Evolutionary conservation across 2,329 filamentous ascomycete genomes (phyloP).

Genomic region (Cytospora mali): DNA sequence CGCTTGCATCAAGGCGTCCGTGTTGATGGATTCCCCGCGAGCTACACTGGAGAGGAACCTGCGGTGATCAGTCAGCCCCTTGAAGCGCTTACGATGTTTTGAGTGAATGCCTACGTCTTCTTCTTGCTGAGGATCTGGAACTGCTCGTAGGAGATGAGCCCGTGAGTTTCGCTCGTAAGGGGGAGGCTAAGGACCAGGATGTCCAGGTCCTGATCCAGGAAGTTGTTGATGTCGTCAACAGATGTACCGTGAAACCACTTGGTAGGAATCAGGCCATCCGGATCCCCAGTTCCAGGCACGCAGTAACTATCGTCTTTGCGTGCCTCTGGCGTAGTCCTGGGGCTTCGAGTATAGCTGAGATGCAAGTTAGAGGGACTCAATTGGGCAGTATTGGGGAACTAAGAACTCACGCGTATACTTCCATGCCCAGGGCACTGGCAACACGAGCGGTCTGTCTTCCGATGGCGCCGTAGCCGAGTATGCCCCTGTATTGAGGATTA

Average conservation of each 20-base stretch:
- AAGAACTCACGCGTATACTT: slow-evolving; percentile 65
- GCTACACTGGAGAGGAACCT: slow-evolving; percentile 65
- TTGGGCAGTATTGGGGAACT: too few species aligned
- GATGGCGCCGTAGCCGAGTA: slow-evolving; percentile 53
- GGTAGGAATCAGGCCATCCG: slow-evolving; percentile 42
- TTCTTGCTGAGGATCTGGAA: slow-evolving; percentile 42
- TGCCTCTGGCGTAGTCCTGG: slow-evolving; percentile 62
- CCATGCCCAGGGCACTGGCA: slow-evolving; percentile 67
- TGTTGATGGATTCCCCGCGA: slow-evolving; percentile 47
- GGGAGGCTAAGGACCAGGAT: slow-evolving; percentile 45
- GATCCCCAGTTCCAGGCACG: slow-evolving; percentile 60
- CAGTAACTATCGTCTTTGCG: slow-evolving; percentile 61
- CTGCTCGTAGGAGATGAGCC: slow-evolving; percentile 46
- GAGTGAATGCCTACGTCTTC: slow-evolving; percentile 51
- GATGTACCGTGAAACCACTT: slow-evolving; percentile 43
- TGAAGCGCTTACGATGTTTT: background rate
- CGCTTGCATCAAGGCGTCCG: slow-evolving; percentile 56
- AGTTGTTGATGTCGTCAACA: slow-evolving; percentile 40
- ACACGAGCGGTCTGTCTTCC: slow-evolving; percentile 58
- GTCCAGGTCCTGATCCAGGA: slow-evolving; percentile 45
- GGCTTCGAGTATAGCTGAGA: slow-evolving; percentile 63
- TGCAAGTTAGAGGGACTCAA: background rate
- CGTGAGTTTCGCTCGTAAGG: slow-evolving; percentile 39
- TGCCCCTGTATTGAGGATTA: slow-evolving; percentile 31
- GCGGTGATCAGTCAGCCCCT: background rate